Conservation (phyloP, 202 grass and related monocot genomes). For the Digitaria exilis region DNA sequence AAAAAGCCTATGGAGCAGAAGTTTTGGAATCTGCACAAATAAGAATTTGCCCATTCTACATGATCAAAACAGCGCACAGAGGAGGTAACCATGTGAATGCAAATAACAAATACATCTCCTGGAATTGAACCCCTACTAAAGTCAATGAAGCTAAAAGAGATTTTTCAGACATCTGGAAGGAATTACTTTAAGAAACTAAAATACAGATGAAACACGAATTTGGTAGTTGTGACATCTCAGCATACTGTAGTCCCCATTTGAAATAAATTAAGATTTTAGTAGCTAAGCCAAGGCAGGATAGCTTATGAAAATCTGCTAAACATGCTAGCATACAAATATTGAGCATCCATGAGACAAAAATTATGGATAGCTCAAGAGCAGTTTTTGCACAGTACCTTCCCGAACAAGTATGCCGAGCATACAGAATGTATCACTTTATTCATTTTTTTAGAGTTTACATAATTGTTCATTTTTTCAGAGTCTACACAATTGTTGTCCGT, state of each 20-base stretch:
- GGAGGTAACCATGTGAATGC: not conserved
- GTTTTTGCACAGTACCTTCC: slow-evolving; percentile 3
- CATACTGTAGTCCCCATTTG: not conserved
- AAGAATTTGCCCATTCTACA: slow-evolving; percentile 36
- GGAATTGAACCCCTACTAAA: slow-evolving; percentile 1
- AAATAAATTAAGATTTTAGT: not conserved
- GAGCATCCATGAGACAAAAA: not conserved
- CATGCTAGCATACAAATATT: not conserved
- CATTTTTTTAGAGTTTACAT: not conserved
- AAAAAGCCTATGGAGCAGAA: slow-evolving; percentile 96
- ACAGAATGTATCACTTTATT: not conserved
- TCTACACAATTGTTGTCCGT: too few species aligned
- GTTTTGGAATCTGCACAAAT: slow-evolving; percentile 85
- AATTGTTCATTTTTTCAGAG: too few species aligned
- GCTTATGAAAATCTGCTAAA: not conserved
- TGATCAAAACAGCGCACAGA: not conserved
- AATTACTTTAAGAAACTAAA: not conserved
- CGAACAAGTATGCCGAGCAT: not conserved
- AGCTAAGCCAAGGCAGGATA: not conserved
- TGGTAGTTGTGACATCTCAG: not conserved
- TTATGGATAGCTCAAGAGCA: slow-evolving; percentile 7
- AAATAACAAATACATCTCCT: slow-evolving; percentile 8
- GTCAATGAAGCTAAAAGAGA: not conserved
- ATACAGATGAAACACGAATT: not conserved
- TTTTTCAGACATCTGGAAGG: not conserved